Evolutionary conservation across 805 yeast species (phyloP), one percentile per base, ranked within the genome.

Genomic region (Monosporozyma servazzii): DNA sequence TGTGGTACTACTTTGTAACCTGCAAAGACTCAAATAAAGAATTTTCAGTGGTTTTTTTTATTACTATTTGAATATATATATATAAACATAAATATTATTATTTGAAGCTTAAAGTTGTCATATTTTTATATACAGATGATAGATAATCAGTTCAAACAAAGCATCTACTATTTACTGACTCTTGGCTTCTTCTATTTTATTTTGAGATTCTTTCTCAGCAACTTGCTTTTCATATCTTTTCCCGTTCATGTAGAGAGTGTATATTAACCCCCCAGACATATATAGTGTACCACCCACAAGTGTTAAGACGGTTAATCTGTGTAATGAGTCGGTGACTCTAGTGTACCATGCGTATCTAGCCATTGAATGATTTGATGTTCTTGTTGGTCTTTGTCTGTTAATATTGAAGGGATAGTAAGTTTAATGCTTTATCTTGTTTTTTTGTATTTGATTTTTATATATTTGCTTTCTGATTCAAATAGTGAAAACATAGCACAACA

Each of bases 291-390:
- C 76, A 47, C 90, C 90, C 20, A 82, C 77, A 30, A 85, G 71
- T 3, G 84, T 76, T 21, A 84, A 64, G 45, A 85, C 89, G 0
- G 88, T 81, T 53, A 84, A 66, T 70, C 91, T 82, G 67, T 85
- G 91, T 27, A 76, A 77, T 42, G 84, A 76, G 66, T 85, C 91
- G 2, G 87, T 79, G 3, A 78, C 80, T 66, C 79, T 82, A 2
- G 84, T 80, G 65, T 84, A 84, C 91, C 91, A 85, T 46, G 90
- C 86, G 63, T 78, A 78, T 60, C 67, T 70, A 23, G 79, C 68
- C 80, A 76, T 76, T 43, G 13, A 33, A 15, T 17, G 15, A 33
- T 33, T 5, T 30, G 15, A 10, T 18, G 8, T 30, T 44, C 17
- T 10, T 42, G 29, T n/a, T 27, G 20, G 45, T 25, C 45, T 27